phyloP scores from a whole-genome alignment of 768 basidiomycete genomes.

The Naganishia onofrii region DNA sequence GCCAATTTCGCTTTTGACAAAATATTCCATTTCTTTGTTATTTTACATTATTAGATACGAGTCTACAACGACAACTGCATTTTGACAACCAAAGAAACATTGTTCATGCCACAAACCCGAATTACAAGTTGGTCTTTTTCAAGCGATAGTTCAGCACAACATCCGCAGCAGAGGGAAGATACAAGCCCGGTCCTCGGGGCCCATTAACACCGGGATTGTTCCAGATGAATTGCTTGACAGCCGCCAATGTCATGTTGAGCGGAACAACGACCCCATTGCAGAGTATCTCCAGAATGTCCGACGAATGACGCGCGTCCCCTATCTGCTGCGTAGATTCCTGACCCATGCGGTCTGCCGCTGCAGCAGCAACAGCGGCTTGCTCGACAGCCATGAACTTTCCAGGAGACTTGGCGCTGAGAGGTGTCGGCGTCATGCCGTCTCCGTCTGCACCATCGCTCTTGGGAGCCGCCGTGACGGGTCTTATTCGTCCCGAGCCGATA shows the following conservation, averaged over 20 bases:
- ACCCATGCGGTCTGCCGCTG: background rate
- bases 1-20: too few relatives aligned
- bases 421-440: conserved; percentile 6
- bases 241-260: conserved; percentile 82
- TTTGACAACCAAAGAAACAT: background rate
- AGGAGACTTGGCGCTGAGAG: conserved; percentile 9
- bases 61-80: background rate
- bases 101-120: background rate
- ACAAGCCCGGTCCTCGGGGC: background rate
- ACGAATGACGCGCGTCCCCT: conserved; percentile 51
- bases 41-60: background rate
- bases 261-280: conserved; percentile 83
- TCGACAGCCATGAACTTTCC: conserved; percentile 23
- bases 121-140: conserved; percentile 32
- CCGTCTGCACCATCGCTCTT: background rate
- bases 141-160: conserved; percentile 49
- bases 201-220: conserved; percentile 51
- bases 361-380: conserved; percentile 10
- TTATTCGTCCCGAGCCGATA: conserved; percentile 23
- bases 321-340: background rate
- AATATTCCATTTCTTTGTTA: too few relatives aligned
- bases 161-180: conserved; percentile 42
- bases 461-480: conserved; percentile 6
- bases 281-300: conserved; percentile 78
- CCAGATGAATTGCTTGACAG: conserved; percentile 87